Evolutionary conservation across 1,139 yeast genomes (phyloP).

Genomic region (Meyerozyma smithsonii): DNA sequence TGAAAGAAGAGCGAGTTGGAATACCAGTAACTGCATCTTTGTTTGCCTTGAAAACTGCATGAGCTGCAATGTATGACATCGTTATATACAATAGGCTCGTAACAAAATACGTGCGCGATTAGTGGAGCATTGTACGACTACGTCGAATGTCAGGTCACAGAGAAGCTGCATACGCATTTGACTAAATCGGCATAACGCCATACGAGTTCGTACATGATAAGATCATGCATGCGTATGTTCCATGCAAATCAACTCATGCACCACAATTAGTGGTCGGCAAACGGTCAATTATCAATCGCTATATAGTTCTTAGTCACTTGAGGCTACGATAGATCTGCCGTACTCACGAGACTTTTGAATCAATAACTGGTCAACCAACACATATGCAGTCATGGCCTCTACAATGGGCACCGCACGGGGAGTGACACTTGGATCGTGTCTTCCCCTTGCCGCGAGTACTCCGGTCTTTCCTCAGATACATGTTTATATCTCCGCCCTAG

Average conservation of each 20-base stretch:
- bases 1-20: neutral
- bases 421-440: constrained; percentile 97
- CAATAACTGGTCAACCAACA: constrained; percentile 77
- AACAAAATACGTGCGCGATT: neutral
- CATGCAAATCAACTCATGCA: neutral
- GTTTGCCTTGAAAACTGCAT: neutral
- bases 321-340: constrained; percentile 20
- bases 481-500: neutral
- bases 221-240: neutral
- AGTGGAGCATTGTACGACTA: neutral
- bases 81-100: neutral
- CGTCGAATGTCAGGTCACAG: neutral
- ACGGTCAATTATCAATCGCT: too few relatives aligned
- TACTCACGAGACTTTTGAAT: constrained; percentile 81
- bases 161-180: too few relatives aligned
- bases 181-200: neutral
- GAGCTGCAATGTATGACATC: neutral
- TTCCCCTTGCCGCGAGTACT: constrained; percentile 88
- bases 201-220: neutral
- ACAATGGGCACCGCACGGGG: constrained; percentile 99
- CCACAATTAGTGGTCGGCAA: neutral
- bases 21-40: too few relatives aligned
- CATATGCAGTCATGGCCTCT: constrained; percentile 96
- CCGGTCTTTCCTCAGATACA: constrained; percentile 45
- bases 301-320: neutral